Base-by-base conservation (phyloP, 768 basidiomycete species). In the Boletus insuetus region DNA sequence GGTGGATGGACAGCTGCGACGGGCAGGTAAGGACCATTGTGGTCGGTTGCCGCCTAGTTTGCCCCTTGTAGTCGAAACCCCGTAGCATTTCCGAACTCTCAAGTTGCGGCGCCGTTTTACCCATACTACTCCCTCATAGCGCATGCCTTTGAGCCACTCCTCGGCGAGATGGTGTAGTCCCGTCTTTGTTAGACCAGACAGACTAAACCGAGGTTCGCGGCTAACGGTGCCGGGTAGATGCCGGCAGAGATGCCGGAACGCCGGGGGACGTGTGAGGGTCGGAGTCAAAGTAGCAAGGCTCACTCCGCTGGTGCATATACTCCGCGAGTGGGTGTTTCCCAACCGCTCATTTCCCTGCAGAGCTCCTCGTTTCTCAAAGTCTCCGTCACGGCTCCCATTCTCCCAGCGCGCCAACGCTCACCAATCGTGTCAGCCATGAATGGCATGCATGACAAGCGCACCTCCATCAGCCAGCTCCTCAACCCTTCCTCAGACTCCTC, bases 381-480 rank as follows among this genome's bases (percentile, higher is more conserved):
- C 47, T 39, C 46, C 41, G 60, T 60, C 29, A 29, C 29, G 29
- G 49, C 16, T 41, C 34, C 19, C 47, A 20, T 54, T 38, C 41
- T 44, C 44, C 10, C 56, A 38, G 46, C 43, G 51, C 59, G 49
- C 48, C 22, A 47, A 51, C 53, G 51, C 60, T 59, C 59, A 38
- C 38, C 53, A 46, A 35, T 49, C 54, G 51, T 56, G 46, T 58
- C 60, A 62, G 67, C 74, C 68, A 77, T 77, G 68, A 73, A 73
- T 58, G 61, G 71, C 49, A 64, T 76, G 58, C 77, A 79, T 50
- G 78, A 80, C 67, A 79, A 79, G 64, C 77, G 78, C 38, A 80
- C 78, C 4, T 79, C 79, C 47, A 79, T 79, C 69, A 77, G 70
- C 59, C 75, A 79, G 56, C 74, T 79, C 14, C 77, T 79, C 64